Evolutionary conservation across 169 alveolate genomes (phyloP).

Genomic region (Cryptosporidium tyzzeri): DNA sequence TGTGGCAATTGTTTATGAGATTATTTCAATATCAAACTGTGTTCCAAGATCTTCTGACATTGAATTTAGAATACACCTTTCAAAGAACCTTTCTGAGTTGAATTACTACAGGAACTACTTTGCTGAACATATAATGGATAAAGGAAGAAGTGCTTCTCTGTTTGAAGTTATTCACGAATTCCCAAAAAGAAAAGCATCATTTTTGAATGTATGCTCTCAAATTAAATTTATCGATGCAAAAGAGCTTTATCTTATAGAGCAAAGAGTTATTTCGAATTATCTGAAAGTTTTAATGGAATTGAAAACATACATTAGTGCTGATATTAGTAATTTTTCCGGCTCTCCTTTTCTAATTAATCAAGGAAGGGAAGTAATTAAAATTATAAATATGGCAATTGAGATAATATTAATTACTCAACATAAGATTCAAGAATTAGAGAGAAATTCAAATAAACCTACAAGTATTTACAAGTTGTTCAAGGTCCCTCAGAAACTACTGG

Average conservation of each 20-base stretch:
- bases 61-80: neutral
- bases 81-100: neutral
- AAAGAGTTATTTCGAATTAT: neutral
- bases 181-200: slow-evolving; percentile 14
- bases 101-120: slow-evolving; percentile 18
- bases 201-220: slow-evolving; percentile 1
- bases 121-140: neutral
- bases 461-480: neutral
- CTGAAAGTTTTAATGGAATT: neutral
- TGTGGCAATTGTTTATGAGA: neutral
- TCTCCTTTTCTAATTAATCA: neutral
- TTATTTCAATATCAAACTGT: slow-evolving; percentile 1
- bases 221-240: neutral
- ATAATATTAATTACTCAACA: neutral
- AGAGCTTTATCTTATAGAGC: neutral
- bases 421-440: neutral
- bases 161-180: slow-evolving; percentile 1
- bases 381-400: neutral
- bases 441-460: neutral
- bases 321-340: neutral
- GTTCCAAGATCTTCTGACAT: neutral
- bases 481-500: neutral
- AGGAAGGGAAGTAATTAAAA: neutral
- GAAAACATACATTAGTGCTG: neutral
- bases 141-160: neutral